These are phyloP conservation scores for Alternaria tenuissima DNA, from an alignment of 2,329 filamentous ascomycete genomes.

Conservation along the genomic window DNA sequence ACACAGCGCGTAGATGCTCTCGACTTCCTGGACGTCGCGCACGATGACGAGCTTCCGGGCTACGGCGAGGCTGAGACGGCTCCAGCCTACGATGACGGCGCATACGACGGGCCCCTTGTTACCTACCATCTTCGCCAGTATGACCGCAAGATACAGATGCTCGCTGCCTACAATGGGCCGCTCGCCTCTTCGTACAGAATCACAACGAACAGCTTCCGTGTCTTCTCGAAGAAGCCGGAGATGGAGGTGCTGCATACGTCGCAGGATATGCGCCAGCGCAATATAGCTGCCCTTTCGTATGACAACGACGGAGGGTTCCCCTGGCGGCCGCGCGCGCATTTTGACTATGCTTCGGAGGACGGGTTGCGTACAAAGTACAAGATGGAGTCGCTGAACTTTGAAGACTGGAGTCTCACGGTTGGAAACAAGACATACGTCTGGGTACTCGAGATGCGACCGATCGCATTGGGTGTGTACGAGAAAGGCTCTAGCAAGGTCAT, in stretches of 20 bases:
- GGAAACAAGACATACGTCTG: conserved; percentile 34
- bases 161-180: conserved; percentile 28
- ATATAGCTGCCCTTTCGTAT: conserved; percentile 38
- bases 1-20: conserved; percentile 25
- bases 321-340: conserved; percentile 45
- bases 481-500: conserved; percentile 26
- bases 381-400: conserved; percentile 46
- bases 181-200: conserved; percentile 39
- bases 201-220: conserved; percentile 30
- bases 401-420: conserved; percentile 35
- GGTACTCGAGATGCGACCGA: conserved; percentile 33
- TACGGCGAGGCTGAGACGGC: conserved; percentile 34
- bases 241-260: conserved; percentile 38
- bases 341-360: conserved; percentile 22
- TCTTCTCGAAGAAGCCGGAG: conserved; percentile 47
- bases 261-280: conserved; percentile 27
- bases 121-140: conserved; percentile 36
- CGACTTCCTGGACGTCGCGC: conserved; percentile 21
- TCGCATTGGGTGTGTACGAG: conserved; percentile 35
- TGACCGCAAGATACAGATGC: conserved; percentile 36
- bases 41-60: conserved; percentile 39
- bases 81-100: conserved; percentile 31
- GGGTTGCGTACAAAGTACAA: conserved; percentile 20
- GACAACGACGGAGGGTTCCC: conserved; percentile 41
- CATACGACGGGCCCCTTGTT: conserved; percentile 23